Evolutionary conservation across 768 basidiomycete species (phyloP).

Genomic region (Termitomyces sp.): DNA sequence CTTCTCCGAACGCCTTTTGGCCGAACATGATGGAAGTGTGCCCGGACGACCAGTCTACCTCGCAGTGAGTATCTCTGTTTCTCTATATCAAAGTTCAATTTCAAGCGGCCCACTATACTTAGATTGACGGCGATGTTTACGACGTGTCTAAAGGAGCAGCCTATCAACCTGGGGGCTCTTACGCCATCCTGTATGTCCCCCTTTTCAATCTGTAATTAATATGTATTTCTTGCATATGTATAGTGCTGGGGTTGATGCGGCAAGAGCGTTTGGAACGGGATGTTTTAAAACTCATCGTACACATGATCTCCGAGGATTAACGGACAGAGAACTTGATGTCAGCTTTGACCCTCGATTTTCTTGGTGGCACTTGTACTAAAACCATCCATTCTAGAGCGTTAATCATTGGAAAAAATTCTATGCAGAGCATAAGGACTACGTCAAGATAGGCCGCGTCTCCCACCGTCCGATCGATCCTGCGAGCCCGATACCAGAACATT

Average conservation of each 20-base stretch:
- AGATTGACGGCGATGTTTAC: constrained; percentile 93
- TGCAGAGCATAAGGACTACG: constrained; percentile 73
- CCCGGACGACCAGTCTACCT: constrained; percentile 72
- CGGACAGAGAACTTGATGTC: constrained; percentile 67
- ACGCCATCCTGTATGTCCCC: constrained; percentile 59
- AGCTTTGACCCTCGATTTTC: constrained; percentile 18
- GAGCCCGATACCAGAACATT: constrained; percentile 72
- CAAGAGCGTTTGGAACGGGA: constrained; percentile 88
- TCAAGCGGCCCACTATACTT: constrained; percentile 2
- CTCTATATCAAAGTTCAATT: background rate
- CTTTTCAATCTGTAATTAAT: constrained; percentile 8
- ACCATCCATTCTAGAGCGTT: constrained; percentile 48
- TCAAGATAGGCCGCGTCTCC: constrained; percentile 69
- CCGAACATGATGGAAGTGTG: constrained; percentile 68
- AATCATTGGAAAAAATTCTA: constrained; percentile 93
- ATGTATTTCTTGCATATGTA: constrained; percentile 13
- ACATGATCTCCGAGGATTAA: constrained; percentile 84
- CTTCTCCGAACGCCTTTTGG: constrained; percentile 71
- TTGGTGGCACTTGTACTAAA: background rate
- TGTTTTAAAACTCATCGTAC: constrained; percentile 91
- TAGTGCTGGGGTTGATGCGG: constrained; percentile 85
- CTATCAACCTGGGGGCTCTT: constrained; percentile 89
- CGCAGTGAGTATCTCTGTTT: constrained; percentile 49
- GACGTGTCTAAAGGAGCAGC: constrained; percentile 80
- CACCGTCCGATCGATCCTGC: constrained; percentile 76